phyloP scores from a whole-genome alignment of 495 filamentous ascomycete genomes.

The Apiosordaria backusii region DNA sequence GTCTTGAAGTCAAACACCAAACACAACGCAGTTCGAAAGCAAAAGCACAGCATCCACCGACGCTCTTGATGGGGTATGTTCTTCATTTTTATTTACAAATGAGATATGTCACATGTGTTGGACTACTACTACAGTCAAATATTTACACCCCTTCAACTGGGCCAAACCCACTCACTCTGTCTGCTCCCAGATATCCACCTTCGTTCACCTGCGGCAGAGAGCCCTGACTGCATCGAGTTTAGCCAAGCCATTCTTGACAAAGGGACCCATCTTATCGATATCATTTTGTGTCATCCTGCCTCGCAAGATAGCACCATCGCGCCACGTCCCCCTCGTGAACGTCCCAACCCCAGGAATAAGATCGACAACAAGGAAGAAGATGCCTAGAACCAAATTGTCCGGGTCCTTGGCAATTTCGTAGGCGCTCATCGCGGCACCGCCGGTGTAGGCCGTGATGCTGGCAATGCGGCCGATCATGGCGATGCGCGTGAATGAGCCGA shows the following conservation, averaged over 20 bases:
- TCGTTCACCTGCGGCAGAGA: no score
- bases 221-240: no score
- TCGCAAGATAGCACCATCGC: not conserved
- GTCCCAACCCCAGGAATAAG: not conserved
- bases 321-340: not conserved
- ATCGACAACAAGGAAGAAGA: not conserved
- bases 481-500: not conserved
- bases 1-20: no score
- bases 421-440: not conserved
- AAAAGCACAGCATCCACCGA: not conserved
- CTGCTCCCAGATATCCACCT: no score
- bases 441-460: not conserved
- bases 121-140: not conserved
- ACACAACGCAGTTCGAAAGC: no score
- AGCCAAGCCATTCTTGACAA: not conserved
- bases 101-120: not conserved
- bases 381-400: not conserved
- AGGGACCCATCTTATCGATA: not conserved
- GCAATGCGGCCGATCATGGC: not conserved
- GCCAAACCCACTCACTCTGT: no score
- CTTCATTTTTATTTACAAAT: not conserved
- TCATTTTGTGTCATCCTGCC: not conserved
- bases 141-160: not conserved
- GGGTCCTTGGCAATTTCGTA: not conserved
- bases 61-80: not conserved